Percentiles rank a stretch among this genome's conserved stretches.
These are phyloP conservation scores for Escallonia rubra DNA, from an alignment of 129 eudicot genomes.

Conservation along the genomic window DNA sequence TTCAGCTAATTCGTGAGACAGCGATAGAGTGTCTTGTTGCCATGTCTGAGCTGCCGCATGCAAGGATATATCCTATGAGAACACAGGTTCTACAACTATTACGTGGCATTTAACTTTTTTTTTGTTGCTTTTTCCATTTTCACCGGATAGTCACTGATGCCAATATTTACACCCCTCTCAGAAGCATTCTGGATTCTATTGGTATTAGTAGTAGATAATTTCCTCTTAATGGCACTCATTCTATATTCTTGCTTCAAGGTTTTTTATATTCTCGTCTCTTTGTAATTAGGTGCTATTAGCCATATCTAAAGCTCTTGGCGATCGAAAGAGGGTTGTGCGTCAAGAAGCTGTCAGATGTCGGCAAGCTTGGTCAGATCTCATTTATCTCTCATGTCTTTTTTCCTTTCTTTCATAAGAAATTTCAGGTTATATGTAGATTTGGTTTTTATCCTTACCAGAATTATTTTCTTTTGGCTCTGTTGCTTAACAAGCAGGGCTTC, in stretches of 20 bases:
- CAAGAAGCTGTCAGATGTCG: constrained; percentile 95
- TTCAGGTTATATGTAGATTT: too few relatives aligned
- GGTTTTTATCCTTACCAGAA: too few relatives aligned
- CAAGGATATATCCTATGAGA: constrained; percentile 80
- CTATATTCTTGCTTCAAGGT: too few relatives aligned
- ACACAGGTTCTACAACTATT: constrained; percentile 41
- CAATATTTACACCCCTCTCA: not conserved
- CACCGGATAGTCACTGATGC: not conserved
- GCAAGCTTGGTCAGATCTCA: constrained; percentile 71
- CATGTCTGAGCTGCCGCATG: constrained; percentile 65
- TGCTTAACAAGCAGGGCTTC: constrained; percentile 48
- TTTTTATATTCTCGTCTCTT: not conserved
- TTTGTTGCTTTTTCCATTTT: not conserved
- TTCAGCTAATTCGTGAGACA: constrained; percentile 80
- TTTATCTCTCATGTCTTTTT: not conserved
- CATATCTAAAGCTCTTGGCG: constrained; percentile 64
- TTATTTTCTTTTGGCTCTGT: not conserved
- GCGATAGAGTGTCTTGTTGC: constrained; percentile 88
- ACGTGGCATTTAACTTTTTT: not conserved
- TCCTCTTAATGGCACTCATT: not conserved
- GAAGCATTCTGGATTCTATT: not conserved
- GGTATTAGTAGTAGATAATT: not conserved
- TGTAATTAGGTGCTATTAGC: constrained; percentile 58
- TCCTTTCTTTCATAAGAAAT: not conserved
- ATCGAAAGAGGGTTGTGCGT: constrained; percentile 84